Base-by-base conservation (phyloP, 371 early-diverging fungal genomes). In the Rhizopus stolonifer region DNA sequence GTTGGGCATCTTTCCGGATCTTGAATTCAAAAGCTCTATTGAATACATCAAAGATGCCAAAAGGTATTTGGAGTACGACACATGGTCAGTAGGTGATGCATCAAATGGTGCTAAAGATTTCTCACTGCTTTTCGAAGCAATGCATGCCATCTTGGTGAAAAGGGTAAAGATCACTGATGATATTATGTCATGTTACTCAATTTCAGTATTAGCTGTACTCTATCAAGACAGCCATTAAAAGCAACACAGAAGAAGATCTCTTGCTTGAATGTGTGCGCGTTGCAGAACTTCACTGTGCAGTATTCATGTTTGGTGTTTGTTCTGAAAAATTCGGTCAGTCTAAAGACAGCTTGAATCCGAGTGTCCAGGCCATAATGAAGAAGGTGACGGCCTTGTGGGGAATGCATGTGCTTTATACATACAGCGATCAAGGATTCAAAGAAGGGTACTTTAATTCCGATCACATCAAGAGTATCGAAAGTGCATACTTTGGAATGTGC, bases 341-440 rank as follows among this genome's bases (percentile, higher is more conserved):
- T 48, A 52, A 56, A 52, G 62, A 51, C 33, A 48, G 66, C 39
- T 21, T 50, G 11, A 59, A 65, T 3, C 29, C 57, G 15, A 34
- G 49, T 44, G 48, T 65, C 29, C 26, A 42, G 0, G 15, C 48
- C 17, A 68, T 72, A n/a, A 54, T 76, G 65, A 64, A 50, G 14
- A 61, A 67, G 7, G 46, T 73, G 43, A 64, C 67, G 5, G 60
- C 52, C 8, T 46, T 72, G 19, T 76, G 73, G 74, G 77, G 74
- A n/a, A 24, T 76, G 15, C 63, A 70, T 44, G 57, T 65, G 2
- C 52, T 82, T 22, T 59, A 56, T 24, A 70, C 62, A 14, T 79
- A 75, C 39, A 42, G 75, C 31, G 77, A 78, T 44, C 67, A 78
- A 49, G 80, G 79, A 26, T 60, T 74, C 39, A 72, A 70, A 56